Conservation (phyloP, 768 basidiomycete genomes). For the Coprinellus micaceus region DNA sequence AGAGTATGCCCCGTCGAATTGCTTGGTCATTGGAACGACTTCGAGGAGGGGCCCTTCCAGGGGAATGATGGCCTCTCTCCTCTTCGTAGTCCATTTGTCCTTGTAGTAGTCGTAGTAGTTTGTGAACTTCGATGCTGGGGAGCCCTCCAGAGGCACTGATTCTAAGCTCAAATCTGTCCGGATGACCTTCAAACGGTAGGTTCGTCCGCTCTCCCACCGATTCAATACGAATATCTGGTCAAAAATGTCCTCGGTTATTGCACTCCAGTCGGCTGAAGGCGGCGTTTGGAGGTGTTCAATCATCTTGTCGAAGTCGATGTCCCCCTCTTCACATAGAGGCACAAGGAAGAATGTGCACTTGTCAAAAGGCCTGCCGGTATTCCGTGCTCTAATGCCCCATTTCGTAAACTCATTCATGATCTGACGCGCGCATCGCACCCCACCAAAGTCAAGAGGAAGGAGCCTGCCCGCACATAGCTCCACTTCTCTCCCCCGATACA, state of each 20-base stretch:
- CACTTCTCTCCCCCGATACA: conserved; percentile 31
- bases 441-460: conserved; percentile 40
- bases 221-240: conserved; percentile 54
- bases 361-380: conserved; percentile 54
- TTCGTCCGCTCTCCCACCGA: conserved; percentile 50
- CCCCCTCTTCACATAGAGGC: conserved; percentile 48
- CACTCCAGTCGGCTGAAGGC: conserved; percentile 55
- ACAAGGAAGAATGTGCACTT: conserved; percentile 63
- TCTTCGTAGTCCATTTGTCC: conserved; percentile 51
- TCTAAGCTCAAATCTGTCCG: conserved; percentile 64
- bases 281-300: conserved; percentile 40
- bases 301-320: conserved; percentile 60
- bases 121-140: conserved; percentile 41
- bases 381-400: conserved; percentile 56
- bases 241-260: conserved; percentile 46
- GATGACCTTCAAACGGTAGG: conserved; percentile 52
- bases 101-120: conserved; percentile 63
- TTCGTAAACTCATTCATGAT: conserved; percentile 66
- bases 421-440: conserved; percentile 43
- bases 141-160: conserved; percentile 51
- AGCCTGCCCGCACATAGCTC: conserved; percentile 27
- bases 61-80: conserved; percentile 41
- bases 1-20: conserved; percentile 36
- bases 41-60: conserved; percentile 63
- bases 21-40: conserved; percentile 39